phyloP scores from a whole-genome alignment of 805 yeast genomes.

The Candida arabinofermentans region DNA sequence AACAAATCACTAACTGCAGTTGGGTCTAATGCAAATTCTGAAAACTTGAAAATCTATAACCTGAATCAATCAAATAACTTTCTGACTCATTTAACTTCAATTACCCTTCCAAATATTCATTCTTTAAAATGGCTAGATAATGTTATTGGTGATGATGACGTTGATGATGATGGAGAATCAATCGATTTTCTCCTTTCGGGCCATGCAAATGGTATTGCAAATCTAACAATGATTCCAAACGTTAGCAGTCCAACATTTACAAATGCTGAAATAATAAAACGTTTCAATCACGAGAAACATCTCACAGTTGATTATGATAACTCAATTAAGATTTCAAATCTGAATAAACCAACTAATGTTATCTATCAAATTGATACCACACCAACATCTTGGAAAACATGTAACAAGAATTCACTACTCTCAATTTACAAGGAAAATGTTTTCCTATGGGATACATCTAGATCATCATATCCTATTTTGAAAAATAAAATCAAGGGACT shows the following conservation, averaged over 20 bases:
- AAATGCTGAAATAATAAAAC: constrained; percentile 68
- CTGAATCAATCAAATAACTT: constrained; percentile 36
- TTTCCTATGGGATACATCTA: constrained; percentile 71
- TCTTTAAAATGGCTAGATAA: constrained; percentile 49
- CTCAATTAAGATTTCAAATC: constrained; percentile 27
- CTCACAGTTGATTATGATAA: constrained; percentile 30
- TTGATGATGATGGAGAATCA: constrained; percentile 25
- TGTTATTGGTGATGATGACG: constrained; percentile 7
- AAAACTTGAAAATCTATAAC: constrained; percentile 50
- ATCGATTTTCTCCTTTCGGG: constrained; percentile 58
- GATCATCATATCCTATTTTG: constrained; percentile 55
- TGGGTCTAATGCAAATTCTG: constrained; percentile 41
- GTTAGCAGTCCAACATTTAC: constrained; percentile 31
- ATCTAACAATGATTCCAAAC: constrained; percentile 64
- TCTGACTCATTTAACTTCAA: constrained; percentile 56
- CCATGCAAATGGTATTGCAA: constrained; percentile 70
- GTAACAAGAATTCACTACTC: constrained; percentile 45
- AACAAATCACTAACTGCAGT: constrained; percentile 42
- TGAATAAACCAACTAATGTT: constrained; percentile 19
- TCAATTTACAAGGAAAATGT: constrained; percentile 65
- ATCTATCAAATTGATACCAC: constrained; percentile 36
- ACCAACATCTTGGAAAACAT: constrained; percentile 37
- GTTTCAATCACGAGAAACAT: constrained; percentile 77
- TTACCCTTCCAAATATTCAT: constrained; percentile 51
- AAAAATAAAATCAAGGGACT: constrained; percentile 51